Conservation (phyloP, 169 alveolate genomes). For the Eimeria sp. region DNA sequence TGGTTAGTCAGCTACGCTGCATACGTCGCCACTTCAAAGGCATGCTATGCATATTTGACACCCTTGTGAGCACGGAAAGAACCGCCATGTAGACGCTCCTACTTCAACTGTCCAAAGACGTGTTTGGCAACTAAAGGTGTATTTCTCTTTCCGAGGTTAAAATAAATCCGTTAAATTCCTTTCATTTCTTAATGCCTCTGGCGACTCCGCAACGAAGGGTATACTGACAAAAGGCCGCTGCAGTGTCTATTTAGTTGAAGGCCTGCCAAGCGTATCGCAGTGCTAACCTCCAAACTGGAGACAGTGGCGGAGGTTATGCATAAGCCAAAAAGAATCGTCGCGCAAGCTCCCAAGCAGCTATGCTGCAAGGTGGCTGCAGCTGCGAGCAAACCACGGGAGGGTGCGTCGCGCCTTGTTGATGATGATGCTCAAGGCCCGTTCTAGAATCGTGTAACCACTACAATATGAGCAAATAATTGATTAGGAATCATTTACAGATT, state of each 20-base stretch:
- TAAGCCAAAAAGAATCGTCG: not conserved
- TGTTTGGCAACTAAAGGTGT: not conserved
- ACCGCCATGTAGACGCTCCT: not conserved
- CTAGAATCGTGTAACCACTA: not conserved
- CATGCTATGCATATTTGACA: not conserved
- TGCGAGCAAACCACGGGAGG: no score
- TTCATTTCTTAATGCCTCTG: not conserved
- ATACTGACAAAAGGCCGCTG: not conserved
- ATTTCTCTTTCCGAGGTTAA: not conserved
- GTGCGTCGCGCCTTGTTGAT: no score
- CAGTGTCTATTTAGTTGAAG: not conserved
- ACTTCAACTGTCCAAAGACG: not conserved
- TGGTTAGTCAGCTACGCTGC: not conserved
- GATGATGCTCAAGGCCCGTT: not conserved
- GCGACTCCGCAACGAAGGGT: not conserved
- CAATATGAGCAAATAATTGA: not conserved
- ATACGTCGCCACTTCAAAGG: not conserved
- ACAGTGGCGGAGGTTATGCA: no score
- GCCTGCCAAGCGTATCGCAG: not conserved
- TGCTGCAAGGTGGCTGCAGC: not conserved
- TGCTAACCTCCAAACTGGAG: no score
- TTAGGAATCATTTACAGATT: not conserved
- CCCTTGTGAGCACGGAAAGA: not conserved
- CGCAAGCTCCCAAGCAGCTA: not conserved
- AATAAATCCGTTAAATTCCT: not conserved